Evolutionary conservation across 139 green algal genomes (phyloP).

Genomic region (Asterochloris sp.): DNA sequence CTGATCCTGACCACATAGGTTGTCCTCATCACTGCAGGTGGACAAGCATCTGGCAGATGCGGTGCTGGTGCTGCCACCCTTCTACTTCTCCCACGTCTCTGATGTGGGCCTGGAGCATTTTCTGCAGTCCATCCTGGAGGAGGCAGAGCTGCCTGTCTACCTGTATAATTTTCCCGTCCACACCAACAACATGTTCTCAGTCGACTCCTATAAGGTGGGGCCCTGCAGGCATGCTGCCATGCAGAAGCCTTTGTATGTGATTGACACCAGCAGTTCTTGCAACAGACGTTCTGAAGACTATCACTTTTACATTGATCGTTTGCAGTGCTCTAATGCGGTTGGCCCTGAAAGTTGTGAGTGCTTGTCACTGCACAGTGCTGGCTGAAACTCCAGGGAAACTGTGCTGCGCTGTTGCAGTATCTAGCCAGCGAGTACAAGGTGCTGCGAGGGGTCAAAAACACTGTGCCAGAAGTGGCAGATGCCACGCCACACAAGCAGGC

Average conservation of each 20-base stretch:
- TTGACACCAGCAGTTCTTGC: too few relatives aligned
- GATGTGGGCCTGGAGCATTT: slow-evolving; percentile 18
- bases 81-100: slow-evolving; percentile 15
- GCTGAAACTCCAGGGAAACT: too few relatives aligned
- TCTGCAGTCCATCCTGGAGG: slow-evolving; percentile 1
- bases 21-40: background rate
- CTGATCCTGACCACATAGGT: too few relatives aligned
- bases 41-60: slow-evolving; percentile 16
- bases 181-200: slow-evolving; percentile 11
- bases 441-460: slow-evolving; percentile 22
- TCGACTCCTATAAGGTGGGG: slow-evolving; percentile 11
- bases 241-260: too few relatives aligned
- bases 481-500: slow-evolving; percentile 16
- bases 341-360: too few relatives aligned
- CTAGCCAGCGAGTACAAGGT: slow-evolving; percentile 12
- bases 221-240: too few relatives aligned
- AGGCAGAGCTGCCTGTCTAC: slow-evolving; percentile 7
- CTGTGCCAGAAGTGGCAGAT: slow-evolving; percentile 8
- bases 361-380: too few relatives aligned
- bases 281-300: too few relatives aligned
- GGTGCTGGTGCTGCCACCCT: slow-evolving; percentile 18
- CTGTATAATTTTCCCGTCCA: slow-evolving; percentile 22
- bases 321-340: too few relatives aligned
- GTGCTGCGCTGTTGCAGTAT: background rate
- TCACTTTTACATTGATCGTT: too few relatives aligned